phyloP scores from a whole-genome alignment of 2,329 filamentous ascomycete genomes.

The Chalaropsis ovoidea region DNA sequence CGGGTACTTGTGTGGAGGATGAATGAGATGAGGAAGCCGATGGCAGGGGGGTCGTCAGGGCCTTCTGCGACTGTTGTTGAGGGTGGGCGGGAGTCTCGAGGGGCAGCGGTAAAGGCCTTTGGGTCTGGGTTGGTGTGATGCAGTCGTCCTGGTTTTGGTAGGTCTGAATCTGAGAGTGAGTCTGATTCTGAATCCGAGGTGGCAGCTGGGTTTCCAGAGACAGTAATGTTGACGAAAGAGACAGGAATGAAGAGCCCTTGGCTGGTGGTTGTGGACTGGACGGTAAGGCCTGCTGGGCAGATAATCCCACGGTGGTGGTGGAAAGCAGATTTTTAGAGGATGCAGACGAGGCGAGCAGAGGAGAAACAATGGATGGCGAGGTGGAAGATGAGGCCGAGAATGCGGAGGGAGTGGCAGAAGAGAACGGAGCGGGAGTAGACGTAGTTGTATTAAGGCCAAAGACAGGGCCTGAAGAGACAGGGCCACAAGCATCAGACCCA shows the following conservation, averaged over 20 bases:
- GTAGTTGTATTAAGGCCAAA: constrained; percentile 24
- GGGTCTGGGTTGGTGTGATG: not conserved
- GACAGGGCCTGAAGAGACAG: constrained; percentile 25
- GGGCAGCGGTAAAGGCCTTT: not conserved
- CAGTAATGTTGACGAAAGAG: constrained; percentile 18
- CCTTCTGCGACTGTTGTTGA: constrained; percentile 5
- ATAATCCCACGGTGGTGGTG: constrained; percentile 22
- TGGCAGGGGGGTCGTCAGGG: not conserved
- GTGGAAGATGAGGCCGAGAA: constrained; percentile 21
- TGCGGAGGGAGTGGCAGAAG: constrained; percentile 25
- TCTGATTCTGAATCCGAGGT: not conserved
- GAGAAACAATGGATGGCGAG: constrained; percentile 3
- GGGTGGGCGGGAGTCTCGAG: not conserved
- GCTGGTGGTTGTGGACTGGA: constrained; percentile 14
- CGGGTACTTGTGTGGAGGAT: not conserved
- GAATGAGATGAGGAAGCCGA: constrained; percentile 5
- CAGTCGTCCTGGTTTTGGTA: constrained; percentile 1
- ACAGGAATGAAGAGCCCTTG: constrained; percentile 14
- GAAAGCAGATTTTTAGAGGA: constrained; percentile 17
- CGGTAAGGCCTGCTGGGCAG: constrained; percentile 19
- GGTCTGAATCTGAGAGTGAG: not conserved
- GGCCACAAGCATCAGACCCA: constrained; percentile 4
- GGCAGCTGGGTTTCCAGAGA: constrained; percentile 16
- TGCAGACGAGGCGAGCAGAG: constrained; percentile 11
- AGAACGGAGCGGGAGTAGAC: constrained; percentile 26